Base-by-base conservation (phyloP, 208 protist genomes). In the Crithidia bombi region DNA sequence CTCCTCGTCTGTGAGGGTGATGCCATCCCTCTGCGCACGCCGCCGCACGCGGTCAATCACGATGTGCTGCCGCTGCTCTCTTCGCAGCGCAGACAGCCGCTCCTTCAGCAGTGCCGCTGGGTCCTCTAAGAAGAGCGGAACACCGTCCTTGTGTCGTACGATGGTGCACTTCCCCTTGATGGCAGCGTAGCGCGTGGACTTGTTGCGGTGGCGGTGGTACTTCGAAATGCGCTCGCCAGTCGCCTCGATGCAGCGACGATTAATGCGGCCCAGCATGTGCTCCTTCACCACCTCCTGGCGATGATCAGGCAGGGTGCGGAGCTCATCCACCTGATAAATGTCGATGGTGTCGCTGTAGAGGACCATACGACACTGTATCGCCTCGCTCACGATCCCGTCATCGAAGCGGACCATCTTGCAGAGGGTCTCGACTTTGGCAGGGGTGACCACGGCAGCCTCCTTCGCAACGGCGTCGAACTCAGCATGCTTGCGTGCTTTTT, bases 191-290 rank as follows among this genome's bases (percentile, higher is more conserved):
- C 86, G 87, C 23, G 73, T 78, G 49, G 52, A 69, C 7, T 58
- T 78, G 67, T 92, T 85, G 30, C 68, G 47, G 57, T 95, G 90
- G 5, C 90, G 85, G 64, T 95, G 90, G 65, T 89, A 95, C 56
- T 89, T 87, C 3, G 83, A 91, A 36, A 95, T 76, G 41, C 85
- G 88, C 69, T 81, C 55, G 9, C 50, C 54, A 10, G 57, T 58
- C 47, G 74, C 81, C 0, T 57, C 51, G 28, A 93, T 79, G 47
- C 86, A 88, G 49, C 67, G 47, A 23, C 71, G 66, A 62, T 88
- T 91, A 47, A 95, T 90, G 65, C 86, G 89, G 15, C 84, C 85
- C 19, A 95, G 80, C 47, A 94, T 62, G 25, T 85, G 75, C 65
- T 96, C 86, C 25, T 35, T 26, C 46, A 67, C 58, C 1, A 90